Evolutionary conservation across 352 stramenopile genomes (phyloP), one percentile per base, ranked within the genome.

Genomic region (Pythium monospermum): DNA sequence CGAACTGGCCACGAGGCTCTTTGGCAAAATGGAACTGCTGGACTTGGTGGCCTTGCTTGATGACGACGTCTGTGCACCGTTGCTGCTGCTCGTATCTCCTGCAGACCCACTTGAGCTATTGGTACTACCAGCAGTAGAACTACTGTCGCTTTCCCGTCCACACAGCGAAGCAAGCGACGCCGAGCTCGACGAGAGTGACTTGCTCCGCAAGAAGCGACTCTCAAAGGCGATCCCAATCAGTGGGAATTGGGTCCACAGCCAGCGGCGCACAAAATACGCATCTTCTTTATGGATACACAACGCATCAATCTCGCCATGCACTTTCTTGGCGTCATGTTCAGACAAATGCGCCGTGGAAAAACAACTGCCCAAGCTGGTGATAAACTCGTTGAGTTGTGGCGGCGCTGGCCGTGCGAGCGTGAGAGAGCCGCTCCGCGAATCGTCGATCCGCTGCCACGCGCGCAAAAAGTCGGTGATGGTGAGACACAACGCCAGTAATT

Each of bases 161-260:
- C 3, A 6, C 19, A 27, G 3, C 5, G 27, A 13, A 3, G 40
- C 55, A 26, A 19, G 25, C 21, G 42, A 30, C 37, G 19, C 37
- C 40, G 13, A 6, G 49, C 38, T 32, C 53, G 26, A 13, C 26
- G 26, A 25, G 46, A 30, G 49, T 26, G 22, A 25, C 21, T 21
- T 49, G 25, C 47, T 76, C 12, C 67, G 70, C 8, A 89, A 61
- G 35, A 91, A 81, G 2, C 76, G 68, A 27, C 62, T 83, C 43
- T 87, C 83, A 39, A 93, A 91, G 19, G 83, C 78, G 31, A 85
- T 66, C 0, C 49, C 80, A n/a, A 93, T 73, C 11, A 93, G 64
- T n/a, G 83, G 83, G 50, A 93, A 93, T 59, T 93, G 83, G 10
- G 76, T 84, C 83, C 83, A 93, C 26, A 93, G 72, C 83, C 83